Base-by-base conservation (phyloP, 2,329 filamentous ascomycete species). In the Ceratocystis harringtonii region DNA sequence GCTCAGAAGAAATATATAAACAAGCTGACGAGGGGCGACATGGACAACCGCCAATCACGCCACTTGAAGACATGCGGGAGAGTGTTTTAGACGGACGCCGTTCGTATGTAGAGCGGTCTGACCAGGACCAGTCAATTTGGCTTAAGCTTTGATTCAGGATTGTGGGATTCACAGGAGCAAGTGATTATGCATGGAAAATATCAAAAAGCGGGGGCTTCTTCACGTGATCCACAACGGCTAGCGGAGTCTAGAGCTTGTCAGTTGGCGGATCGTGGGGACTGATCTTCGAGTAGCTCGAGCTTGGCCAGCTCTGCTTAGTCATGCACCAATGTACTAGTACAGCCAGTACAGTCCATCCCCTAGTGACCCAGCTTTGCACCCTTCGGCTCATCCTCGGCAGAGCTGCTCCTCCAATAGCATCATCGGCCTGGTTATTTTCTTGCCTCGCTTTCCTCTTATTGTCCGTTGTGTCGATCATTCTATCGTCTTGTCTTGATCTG, bases 381-480 rank as follows among this genome's bases (percentile, higher is more conserved):
- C 19, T 5, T 6, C 48, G 48, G 48, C 22, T 52, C 48, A 52
- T 2, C 22, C 48, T 52, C 48, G 48, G 48, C 6, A 25, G 22
- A 52, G 15, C 19, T 5, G 4, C 19, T 25, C 10, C 19, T 25
- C 48, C 48, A 52, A 15, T 25, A 52, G 22, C 48, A 52, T 28
- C 48, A 25, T 10, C 3, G 48, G 19, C 22, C 17, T 52, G 48
- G 17, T 25, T 15, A 5, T 28, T 10, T 52, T 52, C 48, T 52
- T 52, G 36, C 36, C 7, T 48, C n/a, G 22, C 10, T 28, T 52
- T 8, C 3, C 22, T 52, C 25, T 52, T 52, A 10, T 25, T 52
- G 76, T 69, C 36, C 36, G 36, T 41, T 1, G 2, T 12, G 32
- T 36, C 32, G 32, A 3, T 36, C 32, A 8, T 12, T 36, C 8